Conservation (phyloP, 1,139 yeast species). For the Taiozyma sp. region DNA sequence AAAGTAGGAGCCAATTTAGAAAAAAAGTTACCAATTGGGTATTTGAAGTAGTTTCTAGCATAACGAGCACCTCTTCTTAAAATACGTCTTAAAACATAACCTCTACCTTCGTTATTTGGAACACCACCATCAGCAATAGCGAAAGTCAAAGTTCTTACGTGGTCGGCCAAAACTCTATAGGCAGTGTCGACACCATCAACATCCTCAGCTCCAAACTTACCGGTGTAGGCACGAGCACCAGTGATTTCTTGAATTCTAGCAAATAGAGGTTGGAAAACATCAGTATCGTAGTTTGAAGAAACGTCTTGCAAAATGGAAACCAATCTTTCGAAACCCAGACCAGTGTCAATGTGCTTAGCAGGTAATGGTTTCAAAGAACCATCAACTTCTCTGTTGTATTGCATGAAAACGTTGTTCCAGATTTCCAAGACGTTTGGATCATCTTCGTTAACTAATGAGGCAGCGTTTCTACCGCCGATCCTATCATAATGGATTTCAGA, state of each 20-base stretch:
- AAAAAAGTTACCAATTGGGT: slow-evolving; percentile 91
- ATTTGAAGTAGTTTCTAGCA: slow-evolving; percentile 92
- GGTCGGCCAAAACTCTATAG: slow-evolving; percentile 96
- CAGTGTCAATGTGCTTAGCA: slow-evolving; percentile 93
- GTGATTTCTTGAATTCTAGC: slow-evolving; percentile 84
- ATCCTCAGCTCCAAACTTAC: slow-evolving; percentile 91
- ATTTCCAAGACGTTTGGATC: slow-evolving; percentile 97
- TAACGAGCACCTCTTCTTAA: slow-evolving; percentile 97
- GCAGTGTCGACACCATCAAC: slow-evolving; percentile 95
- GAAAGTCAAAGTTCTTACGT: slow-evolving; percentile 92
- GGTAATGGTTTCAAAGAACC: slow-evolving; percentile 80
- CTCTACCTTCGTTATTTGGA: slow-evolving; percentile 98
- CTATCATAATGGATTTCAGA: slow-evolving; percentile 96
- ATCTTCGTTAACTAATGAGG: slow-evolving; percentile 84
- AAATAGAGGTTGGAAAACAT: slow-evolving; percentile 88
- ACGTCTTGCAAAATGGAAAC: slow-evolving; percentile 92
- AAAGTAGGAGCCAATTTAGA: slow-evolving; percentile 89
- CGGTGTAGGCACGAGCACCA: slow-evolving; percentile 85
- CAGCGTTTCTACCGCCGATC: slow-evolving; percentile 95
- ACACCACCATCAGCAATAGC: slow-evolving; percentile 99
- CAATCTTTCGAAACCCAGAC: slow-evolving; percentile 97
- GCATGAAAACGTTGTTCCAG: slow-evolving; percentile 97
- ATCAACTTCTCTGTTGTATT: slow-evolving; percentile 90
- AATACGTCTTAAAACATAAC: slow-evolving; percentile 94
- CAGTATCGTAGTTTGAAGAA: slow-evolving; percentile 92